Percentiles rank a stretch among this genome's conserved stretches.
Conservation (phyloP, 1,284 basidiomycete species). For the Fomitopsis schrenkii region DNA sequence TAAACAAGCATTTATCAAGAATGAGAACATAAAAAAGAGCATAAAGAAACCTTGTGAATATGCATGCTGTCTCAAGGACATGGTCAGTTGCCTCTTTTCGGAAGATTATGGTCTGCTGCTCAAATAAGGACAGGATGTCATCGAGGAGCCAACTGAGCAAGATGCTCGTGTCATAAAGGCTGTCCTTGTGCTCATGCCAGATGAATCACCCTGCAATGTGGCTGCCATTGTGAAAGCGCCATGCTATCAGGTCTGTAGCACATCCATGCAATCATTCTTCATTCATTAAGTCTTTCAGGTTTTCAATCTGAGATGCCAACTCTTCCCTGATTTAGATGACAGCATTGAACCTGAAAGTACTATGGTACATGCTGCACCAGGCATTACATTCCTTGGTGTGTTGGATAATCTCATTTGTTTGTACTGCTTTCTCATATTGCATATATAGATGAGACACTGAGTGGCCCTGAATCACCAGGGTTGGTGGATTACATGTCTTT, state of each 20-base stretch:
- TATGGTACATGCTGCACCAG: neutral
- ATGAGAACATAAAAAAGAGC: neutral
- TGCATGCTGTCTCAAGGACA: slow-evolving; percentile 5
- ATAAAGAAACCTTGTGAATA: slow-evolving; percentile 6
- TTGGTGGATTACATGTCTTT: neutral
- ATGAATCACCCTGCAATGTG: slow-evolving; percentile 32
- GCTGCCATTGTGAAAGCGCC: slow-evolving; percentile 34
- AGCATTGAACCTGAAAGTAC: neutral
- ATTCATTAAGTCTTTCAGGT: slow-evolving; percentile 20
- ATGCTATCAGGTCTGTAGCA: slow-evolving; percentile 33
- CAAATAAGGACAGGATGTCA: slow-evolving; percentile 5
- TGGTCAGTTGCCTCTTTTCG: neutral
- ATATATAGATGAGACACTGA: neutral
- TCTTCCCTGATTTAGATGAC: slow-evolving; percentile 9
- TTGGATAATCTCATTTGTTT: neutral
- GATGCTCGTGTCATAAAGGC: neutral
- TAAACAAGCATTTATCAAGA: neutral
- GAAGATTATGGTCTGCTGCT: neutral
- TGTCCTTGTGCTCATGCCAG: slow-evolving; percentile 24
- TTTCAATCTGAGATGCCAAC: slow-evolving; percentile 18
- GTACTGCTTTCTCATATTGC: neutral
- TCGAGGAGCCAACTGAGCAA: neutral
- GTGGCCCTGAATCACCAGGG: neutral
- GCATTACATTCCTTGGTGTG: neutral
- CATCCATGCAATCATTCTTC: neutral